Percentiles rank a stretch among this genome's conserved stretches.
Evolutionary conservation across 345 rosid genomes (phyloP).

Genomic region (Citrus cavaleriei): DNA sequence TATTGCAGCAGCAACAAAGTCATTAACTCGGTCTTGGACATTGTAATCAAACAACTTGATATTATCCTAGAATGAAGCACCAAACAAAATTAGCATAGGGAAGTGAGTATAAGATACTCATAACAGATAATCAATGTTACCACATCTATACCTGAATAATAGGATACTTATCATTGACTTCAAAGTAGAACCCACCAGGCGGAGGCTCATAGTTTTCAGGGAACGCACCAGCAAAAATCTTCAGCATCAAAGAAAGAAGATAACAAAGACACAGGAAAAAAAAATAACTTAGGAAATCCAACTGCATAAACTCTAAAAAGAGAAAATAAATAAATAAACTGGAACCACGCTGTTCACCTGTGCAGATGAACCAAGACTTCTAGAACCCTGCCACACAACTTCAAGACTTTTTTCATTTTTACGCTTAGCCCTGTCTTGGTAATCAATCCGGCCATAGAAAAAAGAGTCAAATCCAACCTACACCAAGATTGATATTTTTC

Average conservation of each 20-base stretch:
- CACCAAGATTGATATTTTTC: slow-evolving; percentile 22
- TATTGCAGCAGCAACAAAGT: slow-evolving; percentile 88
- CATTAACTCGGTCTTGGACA: slow-evolving; percentile 87
- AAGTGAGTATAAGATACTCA: not conserved
- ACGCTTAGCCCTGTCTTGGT: slow-evolving; percentile 90
- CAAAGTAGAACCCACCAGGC: slow-evolving; percentile 86
- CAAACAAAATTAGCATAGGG: slow-evolving; percentile 22
- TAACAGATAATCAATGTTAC: not conserved
- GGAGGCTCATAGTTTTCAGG: slow-evolving; percentile 94
- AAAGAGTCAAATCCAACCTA: slow-evolving; percentile 94
- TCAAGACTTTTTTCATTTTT: slow-evolving; percentile 83
- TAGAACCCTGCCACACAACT: slow-evolving; percentile 91
- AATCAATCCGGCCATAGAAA: slow-evolving; percentile 91
- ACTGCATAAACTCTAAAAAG: not conserved
- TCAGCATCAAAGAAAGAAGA: slow-evolving; percentile 18
- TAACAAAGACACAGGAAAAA: slow-evolving; percentile 9
- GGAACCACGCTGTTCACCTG: slow-evolving; percentile 41
- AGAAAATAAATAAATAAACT: not conserved
- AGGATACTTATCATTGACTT: slow-evolving; percentile 73
- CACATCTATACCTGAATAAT: slow-evolving; percentile 65
- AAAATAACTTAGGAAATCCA: not conserved
- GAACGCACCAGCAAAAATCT: slow-evolving; percentile 98
- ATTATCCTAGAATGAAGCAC: slow-evolving; percentile 61
- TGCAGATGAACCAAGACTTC: slow-evolving; percentile 82
- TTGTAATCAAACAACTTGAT: slow-evolving; percentile 83